Evolutionary conservation across 495 filamentous ascomycete species (phyloP).

Genomic region (Penicillium robsamsonii): DNA sequence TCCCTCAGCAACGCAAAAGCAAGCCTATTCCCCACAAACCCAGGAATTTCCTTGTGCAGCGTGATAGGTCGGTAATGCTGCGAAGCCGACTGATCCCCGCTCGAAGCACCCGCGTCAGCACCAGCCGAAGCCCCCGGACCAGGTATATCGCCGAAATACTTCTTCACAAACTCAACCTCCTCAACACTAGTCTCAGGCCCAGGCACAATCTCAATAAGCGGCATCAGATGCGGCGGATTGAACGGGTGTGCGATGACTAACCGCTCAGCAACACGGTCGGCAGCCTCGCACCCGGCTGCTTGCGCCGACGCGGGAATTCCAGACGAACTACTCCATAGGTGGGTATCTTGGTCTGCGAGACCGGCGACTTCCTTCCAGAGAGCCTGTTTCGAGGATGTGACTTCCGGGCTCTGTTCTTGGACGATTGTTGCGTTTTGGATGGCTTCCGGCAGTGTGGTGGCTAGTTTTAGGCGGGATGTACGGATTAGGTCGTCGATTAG

Average conservation of each 20-base stretch:
- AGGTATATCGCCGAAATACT: slow-evolving; percentile 47
- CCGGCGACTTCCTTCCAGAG: slow-evolving; percentile 51
- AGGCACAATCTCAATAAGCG: slow-evolving; percentile 59
- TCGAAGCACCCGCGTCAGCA: neutral
- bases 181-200: slow-evolving; percentile 35
- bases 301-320: slow-evolving; percentile 56
- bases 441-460: slow-evolving; percentile 39
- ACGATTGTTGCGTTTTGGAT: slow-evolving; percentile 48
- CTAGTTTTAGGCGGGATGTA: slow-evolving; percentile 34
- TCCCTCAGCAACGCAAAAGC: slow-evolving; percentile 47
- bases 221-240: slow-evolving; percentile 64
- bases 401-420: slow-evolving; percentile 60
- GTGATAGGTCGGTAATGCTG: slow-evolving; percentile 45
- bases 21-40: slow-evolving; percentile 52
- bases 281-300: slow-evolving; percentile 13
- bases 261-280: slow-evolving; percentile 41
- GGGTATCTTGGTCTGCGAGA: slow-evolving; percentile 32
- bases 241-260: slow-evolving; percentile 60
- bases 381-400: slow-evolving; percentile 46
- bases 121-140: slow-evolving; percentile 25
- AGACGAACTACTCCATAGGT: slow-evolving; percentile 58
- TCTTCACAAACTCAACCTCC: slow-evolving; percentile 42
- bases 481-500: slow-evolving; percentile 23
- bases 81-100: neutral
- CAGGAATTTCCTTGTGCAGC: slow-evolving; percentile 53